Evolutionary conservation across 371 early-diverging fungal genomes (phyloP).

Genomic region (Mucor indicus): DNA sequence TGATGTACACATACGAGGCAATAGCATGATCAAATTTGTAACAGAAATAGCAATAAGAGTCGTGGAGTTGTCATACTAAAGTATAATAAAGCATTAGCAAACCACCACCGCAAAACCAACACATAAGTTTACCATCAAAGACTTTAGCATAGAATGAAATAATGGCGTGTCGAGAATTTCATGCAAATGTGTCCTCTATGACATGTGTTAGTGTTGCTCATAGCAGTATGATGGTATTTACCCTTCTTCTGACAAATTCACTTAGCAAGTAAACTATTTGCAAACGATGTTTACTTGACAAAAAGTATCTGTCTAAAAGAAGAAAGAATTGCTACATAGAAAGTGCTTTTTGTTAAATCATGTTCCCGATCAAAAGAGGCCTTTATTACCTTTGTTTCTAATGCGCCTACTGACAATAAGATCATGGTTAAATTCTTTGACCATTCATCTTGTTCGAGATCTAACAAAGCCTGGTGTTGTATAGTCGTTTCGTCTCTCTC

Average conservation of each 20-base stretch:
- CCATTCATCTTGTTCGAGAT: constrained; percentile 47
- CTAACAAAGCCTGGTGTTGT: constrained; percentile 35
- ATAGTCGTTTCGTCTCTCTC: constrained; percentile 18
- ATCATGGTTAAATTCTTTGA: constrained; percentile 35
- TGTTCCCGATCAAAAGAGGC: background rate
- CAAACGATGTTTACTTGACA: constrained; percentile 50
- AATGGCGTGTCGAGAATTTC: constrained; percentile 60
- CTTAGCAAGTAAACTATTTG: constrained; percentile 57
- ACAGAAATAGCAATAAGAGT: constrained; percentile 59
- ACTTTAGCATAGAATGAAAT: constrained; percentile 54
- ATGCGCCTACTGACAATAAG: constrained; percentile 35
- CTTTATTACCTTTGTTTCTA: constrained; percentile 40
- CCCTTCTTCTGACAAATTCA: constrained; percentile 57
- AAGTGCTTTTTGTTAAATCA: background rate
- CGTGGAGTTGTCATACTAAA: constrained; percentile 63
- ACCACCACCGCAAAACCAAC: too few species aligned
- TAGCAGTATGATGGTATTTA: constrained; percentile 5
- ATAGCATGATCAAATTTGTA: constrained; percentile 62
- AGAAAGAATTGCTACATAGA: constrained; percentile 45
- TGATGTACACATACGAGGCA: constrained; percentile 63
- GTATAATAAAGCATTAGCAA: background rate
- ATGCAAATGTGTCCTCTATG: constrained; percentile 56
- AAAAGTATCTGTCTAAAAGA: constrained; percentile 51
- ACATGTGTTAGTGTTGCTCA: background rate
- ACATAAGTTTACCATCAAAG: constrained; percentile 61